Conservation (phyloP, 441 rosid genomes). For the Populus hybrid region DNA sequence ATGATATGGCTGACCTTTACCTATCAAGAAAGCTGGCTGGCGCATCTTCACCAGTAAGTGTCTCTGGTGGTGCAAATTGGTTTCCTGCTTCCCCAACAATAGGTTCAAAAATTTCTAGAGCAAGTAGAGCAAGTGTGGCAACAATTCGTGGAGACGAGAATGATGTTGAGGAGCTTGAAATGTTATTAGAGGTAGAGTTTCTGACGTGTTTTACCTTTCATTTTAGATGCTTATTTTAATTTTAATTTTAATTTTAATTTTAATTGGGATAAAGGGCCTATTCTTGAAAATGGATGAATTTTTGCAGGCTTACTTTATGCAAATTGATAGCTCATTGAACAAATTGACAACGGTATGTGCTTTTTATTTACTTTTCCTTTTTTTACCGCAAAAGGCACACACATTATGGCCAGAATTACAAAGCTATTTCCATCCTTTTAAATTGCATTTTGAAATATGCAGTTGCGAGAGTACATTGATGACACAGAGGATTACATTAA, state of each 20-base stretch:
- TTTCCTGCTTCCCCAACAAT: constrained; percentile 71
- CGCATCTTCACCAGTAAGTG: constrained; percentile 68
- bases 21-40: constrained; percentile 78
- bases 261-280: constrained; percentile 2
- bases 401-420: neutral
- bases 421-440: neutral
- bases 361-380: neutral
- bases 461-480: constrained; percentile 94
- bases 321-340: constrained; percentile 88
- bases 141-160: constrained; percentile 81
- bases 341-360: constrained; percentile 68
- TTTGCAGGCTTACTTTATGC: constrained; percentile 93
- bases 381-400: neutral
- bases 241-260: neutral
- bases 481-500: constrained; percentile 98
- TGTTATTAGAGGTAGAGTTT: constrained; percentile 79
- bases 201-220: neutral
- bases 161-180: constrained; percentile 98
- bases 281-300: constrained; percentile 8
- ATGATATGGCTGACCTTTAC: constrained; percentile 97
- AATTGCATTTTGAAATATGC: constrained; percentile 33
- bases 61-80: constrained; percentile 69
- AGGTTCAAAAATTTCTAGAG: constrained; percentile 89
- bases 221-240: too few species aligned
- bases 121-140: constrained; percentile 78